Conservation (phyloP, 192 early-diverging fungal genomes). For the Umbelopsis sp. region DNA sequence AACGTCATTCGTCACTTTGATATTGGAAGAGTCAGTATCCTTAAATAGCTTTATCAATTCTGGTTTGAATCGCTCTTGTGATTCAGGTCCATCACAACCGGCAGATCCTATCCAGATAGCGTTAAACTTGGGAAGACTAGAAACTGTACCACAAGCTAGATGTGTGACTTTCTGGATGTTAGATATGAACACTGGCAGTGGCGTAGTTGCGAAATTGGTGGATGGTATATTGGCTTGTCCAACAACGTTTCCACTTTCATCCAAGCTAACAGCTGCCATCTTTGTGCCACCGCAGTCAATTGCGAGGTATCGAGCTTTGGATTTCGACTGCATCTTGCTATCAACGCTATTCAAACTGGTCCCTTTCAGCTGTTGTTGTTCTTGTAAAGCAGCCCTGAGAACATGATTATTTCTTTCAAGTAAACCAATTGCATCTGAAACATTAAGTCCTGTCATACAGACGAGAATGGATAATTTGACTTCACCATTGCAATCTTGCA, state of each 20-base stretch:
- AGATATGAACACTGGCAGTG: background rate
- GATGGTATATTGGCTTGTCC: background rate
- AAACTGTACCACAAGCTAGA: background rate
- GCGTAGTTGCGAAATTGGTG: slow-evolving; percentile 10
- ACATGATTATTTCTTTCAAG: background rate
- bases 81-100: slow-evolving; percentile 6
- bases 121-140: background rate
- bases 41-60: background rate
- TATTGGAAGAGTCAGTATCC: background rate
- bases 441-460: slow-evolving; percentile 13
- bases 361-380: background rate
- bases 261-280: slow-evolving; percentile 8
- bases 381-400: slow-evolving; percentile 8
- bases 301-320: background rate
- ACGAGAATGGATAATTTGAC: slow-evolving; percentile 23
- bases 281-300: slow-evolving; percentile 24
- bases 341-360: background rate
- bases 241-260: slow-evolving; percentile 1
- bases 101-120: slow-evolving; percentile 20
- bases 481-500: slow-evolving; percentile 19
- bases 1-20: slow-evolving; percentile 6
- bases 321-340: background rate
- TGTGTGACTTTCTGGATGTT: background rate
- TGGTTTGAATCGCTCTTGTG: background rate
- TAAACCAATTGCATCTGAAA: background rate